Evolutionary conservation across 139 green algal genomes (phyloP), one percentile per base, ranked within the genome.

Genomic region (Chlamydomonas applanata): DNA sequence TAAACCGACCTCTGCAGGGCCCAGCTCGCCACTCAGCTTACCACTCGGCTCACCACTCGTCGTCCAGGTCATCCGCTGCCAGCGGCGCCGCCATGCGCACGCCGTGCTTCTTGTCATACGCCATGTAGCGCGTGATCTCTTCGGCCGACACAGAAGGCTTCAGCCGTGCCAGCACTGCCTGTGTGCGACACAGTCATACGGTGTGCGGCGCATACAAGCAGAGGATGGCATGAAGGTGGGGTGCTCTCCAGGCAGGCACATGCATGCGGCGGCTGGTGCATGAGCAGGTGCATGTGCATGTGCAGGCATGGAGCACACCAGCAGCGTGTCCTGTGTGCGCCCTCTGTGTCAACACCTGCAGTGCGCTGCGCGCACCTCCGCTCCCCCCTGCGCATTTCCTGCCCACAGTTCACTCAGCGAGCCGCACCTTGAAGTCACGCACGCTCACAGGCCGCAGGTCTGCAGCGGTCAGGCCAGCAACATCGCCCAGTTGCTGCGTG

Each of bases 91-190:
- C 11, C 40, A 19, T 49, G 40, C 40, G 40, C 40, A 49, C 92
- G 0, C 94, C 94, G 68, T 97, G 93, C 54, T 84, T 87, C 13
- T 76, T 69, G 68, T 98, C 91, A 75, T 97, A 98, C 44, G 84
- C 70, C 44, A 91, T 81, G 75, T 97, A 97, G 19, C 92, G 91
- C 69, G 79, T 68, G 4, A 97, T 79, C 67, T 98, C 93, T 1
- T 62, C 69, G 0, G 84, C 74, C 40, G 89, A 81, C 45, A 97
- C 93, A 9, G 73, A 86, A 1, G 88, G 85, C 73, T 90, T 87
- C 76, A 95, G 89, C 0, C 87, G 89, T 25, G 80, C 75, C 0
- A 83, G 72, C 14, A 90, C 90, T 53, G 88, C 71, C 89, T 94
- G 86, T 61, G 44, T 52, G 34, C 7, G 34, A 71, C 32, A 71